phyloP scores from a whole-genome alignment of 1,139 yeast genomes.

The Nakaseomyces nivariensis region DNA sequence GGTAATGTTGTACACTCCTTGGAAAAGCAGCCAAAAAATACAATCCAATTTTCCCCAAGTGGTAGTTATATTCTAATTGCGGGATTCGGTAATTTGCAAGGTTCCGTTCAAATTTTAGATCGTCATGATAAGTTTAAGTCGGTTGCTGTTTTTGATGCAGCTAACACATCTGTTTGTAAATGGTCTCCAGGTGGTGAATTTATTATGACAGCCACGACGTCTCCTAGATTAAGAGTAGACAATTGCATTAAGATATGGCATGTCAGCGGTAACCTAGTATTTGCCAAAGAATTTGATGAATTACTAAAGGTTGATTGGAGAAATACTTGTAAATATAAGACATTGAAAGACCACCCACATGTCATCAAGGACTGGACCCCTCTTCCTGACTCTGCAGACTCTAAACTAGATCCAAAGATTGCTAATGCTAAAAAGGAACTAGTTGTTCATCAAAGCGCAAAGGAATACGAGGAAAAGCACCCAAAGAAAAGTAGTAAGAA shows the following conservation, averaged over 20 bases:
- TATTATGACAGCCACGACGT: conserved; percentile 89
- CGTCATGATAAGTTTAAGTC: conserved; percentile 78
- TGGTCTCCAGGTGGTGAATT: conserved; percentile 99
- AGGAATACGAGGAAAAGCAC: conserved; percentile 43
- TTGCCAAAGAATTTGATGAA: conserved; percentile 70
- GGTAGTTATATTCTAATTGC: conserved; percentile 87
- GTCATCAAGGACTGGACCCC: conserved; percentile 33
- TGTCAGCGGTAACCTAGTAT: conserved; percentile 73
- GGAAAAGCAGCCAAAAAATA: conserved; percentile 83
- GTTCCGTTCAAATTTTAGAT: conserved; percentile 90
- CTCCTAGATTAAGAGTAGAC: conserved; percentile 95
- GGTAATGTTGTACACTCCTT: conserved; percentile 80
- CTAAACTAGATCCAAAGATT: conserved; percentile 23
- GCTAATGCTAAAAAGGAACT: conserved; percentile 15
- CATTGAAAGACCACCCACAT: conserved; percentile 15
- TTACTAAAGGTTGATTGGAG: conserved; percentile 80
- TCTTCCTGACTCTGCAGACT: conserved; percentile 47
- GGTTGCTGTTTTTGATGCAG: conserved; percentile 75
- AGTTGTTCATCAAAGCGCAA: conserved; percentile 56
- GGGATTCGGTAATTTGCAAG: conserved; percentile 97
- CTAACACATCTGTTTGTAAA: conserved; percentile 89
- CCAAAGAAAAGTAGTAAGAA: conserved; percentile 24
- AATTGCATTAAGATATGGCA: conserved; percentile 94
- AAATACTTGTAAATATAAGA: conserved; percentile 34
- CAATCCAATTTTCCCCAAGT: conserved; percentile 86